These are phyloP conservation scores for Cladorrhinum sp. DNA, from an alignment of 2,329 filamentous ascomycete genomes.

Conservation along the genomic window DNA sequence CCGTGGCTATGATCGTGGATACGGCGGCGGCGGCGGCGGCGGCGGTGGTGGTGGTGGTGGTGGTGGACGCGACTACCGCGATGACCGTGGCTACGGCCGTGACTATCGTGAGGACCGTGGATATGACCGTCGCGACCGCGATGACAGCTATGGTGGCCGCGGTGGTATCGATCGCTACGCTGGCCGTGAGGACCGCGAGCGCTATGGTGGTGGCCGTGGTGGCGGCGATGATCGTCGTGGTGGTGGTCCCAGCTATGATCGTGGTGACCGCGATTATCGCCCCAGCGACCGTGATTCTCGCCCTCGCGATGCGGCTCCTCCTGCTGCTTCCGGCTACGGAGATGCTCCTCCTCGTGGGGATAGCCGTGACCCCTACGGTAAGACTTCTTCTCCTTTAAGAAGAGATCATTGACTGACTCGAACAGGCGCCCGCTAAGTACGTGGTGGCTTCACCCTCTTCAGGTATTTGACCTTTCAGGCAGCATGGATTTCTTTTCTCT, in stretches of 20 bases:
- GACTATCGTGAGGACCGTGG: conserved; percentile 38
- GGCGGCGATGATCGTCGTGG: conserved; percentile 42
- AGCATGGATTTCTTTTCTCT: conserved; percentile 24
- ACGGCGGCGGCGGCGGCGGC: conserved; percentile 45
- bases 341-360: conserved; percentile 31
- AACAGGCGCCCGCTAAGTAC: conserved; percentile 25
- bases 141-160: conserved; percentile 43
- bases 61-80: conserved; percentile 36
- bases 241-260: conserved; percentile 36
- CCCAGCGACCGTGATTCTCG: conserved; percentile 30
- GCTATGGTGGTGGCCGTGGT: conserved; percentile 51
- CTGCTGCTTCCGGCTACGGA: conserved; percentile 28
- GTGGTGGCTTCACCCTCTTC: conserved; percentile 1
- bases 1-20: conserved; percentile 44
- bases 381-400: neutral
- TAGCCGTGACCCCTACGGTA: conserved; percentile 32
- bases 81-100: conserved; percentile 47
- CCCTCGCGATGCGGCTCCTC: conserved; percentile 30
- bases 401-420: conserved; percentile 13
- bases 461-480: conserved; percentile 19
- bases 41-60: conserved; percentile 49
- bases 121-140: conserved; percentile 31
- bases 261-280: conserved; percentile 41
- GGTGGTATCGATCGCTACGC: conserved; percentile 54
- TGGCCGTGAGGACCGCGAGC: conserved; percentile 43